Percentiles rank a stretch among this genome's conserved stretches.
Evolutionary conservation across 2,329 filamentous ascomycete genomes (phyloP).

Genomic region (Cladosporium austrohemisphaericum): DNA sequence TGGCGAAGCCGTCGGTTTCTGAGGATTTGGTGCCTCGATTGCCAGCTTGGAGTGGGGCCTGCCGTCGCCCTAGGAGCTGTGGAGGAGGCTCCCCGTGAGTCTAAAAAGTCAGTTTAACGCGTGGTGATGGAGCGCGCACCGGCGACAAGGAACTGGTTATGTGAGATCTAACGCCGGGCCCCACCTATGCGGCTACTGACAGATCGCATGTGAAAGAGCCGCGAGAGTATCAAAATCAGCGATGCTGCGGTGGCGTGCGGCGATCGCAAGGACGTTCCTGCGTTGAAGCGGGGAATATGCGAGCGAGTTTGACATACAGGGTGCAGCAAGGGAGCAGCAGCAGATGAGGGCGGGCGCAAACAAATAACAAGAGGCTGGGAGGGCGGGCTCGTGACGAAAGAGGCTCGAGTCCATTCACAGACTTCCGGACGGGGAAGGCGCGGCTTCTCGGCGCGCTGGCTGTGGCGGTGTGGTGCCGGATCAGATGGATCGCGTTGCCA

Average conservation of each 20-base stretch:
- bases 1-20: slow-evolving; percentile 9
- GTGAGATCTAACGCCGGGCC: slow-evolving; percentile 13
- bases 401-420: neutral
- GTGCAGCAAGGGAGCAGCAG: slow-evolving; percentile 10
- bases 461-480: slow-evolving; percentile 14
- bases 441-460: neutral
- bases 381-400: slow-evolving; percentile 7
- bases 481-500: slow-evolving; percentile 1
- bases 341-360: neutral
- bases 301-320: slow-evolving; percentile 4
- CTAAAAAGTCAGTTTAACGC: slow-evolving; percentile 11
- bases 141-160: slow-evolving; percentile 15
- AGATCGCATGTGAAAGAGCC: slow-evolving; percentile 15
- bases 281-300: slow-evolving; percentile 11
- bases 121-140: slow-evolving; percentile 13
- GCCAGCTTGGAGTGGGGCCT: slow-evolving; percentile 8
- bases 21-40: slow-evolving; percentile 11
- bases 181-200: slow-evolving; percentile 7
- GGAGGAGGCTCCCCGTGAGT: slow-evolving; percentile 13
- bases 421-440: slow-evolving; percentile 5
- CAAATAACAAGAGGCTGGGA: slow-evolving; percentile 11
- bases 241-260: neutral
- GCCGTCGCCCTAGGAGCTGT: slow-evolving; percentile 5
- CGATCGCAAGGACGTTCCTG: slow-evolving; percentile 9
- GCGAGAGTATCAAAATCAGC: no score